A percentile compares a stretch with the other conserved stretches of the same genome.
phyloP scores from a whole-genome alignment of 2,329 filamentous ascomycete species.

The Exophiala bonariae region DNA sequence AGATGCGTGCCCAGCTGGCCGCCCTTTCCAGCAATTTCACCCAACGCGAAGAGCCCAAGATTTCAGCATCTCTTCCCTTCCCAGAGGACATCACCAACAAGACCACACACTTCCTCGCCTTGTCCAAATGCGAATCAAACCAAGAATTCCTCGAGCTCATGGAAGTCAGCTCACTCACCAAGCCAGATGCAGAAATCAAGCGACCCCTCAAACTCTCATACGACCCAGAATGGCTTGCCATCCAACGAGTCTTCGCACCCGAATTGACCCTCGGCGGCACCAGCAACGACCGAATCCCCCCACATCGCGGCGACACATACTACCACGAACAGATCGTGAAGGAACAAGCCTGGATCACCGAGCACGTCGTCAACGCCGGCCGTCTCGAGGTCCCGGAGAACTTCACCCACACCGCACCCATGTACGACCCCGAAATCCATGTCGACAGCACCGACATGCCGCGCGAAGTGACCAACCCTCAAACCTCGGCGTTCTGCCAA shows the following conservation, averaged over 20 bases:
- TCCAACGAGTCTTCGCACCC: conserved; percentile 76
- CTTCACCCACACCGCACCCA: conserved; percentile 74
- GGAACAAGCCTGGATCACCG: conserved; percentile 77
- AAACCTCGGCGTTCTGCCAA: conserved; percentile 79
- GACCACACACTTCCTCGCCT: conserved; percentile 77
- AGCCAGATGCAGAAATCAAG: conserved; percentile 28
- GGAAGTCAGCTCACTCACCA: conserved; percentile 56
- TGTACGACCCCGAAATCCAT: conserved; percentile 60
- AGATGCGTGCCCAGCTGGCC: conserved; percentile 72
- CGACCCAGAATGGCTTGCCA: conserved; percentile 93
- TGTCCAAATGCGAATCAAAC: conserved; percentile 85
- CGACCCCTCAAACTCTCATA: conserved; percentile 68
- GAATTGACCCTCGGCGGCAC: conserved; percentile 67
- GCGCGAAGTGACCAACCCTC: conserved; percentile 80
- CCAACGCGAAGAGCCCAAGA: conserved; percentile 35
- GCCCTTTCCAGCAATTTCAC: conserved; percentile 62
- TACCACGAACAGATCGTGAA: conserved; percentile 69
- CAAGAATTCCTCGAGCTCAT: conserved; percentile 81
- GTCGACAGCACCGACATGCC: conserved; percentile 65
- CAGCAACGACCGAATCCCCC: conserved; percentile 51
- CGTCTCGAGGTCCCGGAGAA: conserved; percentile 73
- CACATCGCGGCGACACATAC: conserved; percentile 65
- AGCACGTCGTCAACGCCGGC: conserved; percentile 64
- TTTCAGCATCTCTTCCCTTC: conserved; percentile 60
- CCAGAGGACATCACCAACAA: conserved; percentile 75